phyloP scores from a whole-genome alignment of 768 basidiomycete species.

The Rhizopogon roseolus region DNA sequence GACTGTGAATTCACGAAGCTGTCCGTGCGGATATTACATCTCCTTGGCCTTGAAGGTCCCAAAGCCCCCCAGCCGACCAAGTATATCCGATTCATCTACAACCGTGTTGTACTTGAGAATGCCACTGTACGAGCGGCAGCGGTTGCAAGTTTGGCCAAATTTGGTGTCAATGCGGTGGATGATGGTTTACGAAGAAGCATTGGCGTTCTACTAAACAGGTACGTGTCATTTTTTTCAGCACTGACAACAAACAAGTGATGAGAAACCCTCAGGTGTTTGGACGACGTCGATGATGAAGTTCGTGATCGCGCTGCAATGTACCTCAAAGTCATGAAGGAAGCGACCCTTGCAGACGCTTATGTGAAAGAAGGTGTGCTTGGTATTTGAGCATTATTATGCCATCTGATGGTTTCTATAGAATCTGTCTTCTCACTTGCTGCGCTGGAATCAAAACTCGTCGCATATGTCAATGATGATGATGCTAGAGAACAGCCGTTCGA shows the following conservation, averaged over 20 bases:
- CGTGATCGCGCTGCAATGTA: slow-evolving; percentile 96
- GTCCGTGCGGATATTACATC: slow-evolving; percentile 92
- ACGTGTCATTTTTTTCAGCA: neutral
- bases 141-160: slow-evolving; percentile 92
- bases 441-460: slow-evolving; percentile 87
- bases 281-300: slow-evolving; percentile 98
- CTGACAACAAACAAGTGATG: neutral
- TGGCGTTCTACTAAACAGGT: slow-evolving; percentile 82
- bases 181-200: slow-evolving; percentile 77
- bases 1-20: slow-evolving; percentile 99
- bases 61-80: slow-evolving; percentile 95
- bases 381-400: neutral
- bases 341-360: slow-evolving; percentile 76
- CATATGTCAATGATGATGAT: slow-evolving; percentile 82
- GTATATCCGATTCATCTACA: slow-evolving; percentile 99
- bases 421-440: slow-evolving; percentile 90
- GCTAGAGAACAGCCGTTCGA: slow-evolving; percentile 79
- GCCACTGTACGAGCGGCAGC: slow-evolving; percentile 97
- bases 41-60: slow-evolving; percentile 94
- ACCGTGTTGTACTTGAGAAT: slow-evolving; percentile 97
- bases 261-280: slow-evolving; percentile 64
- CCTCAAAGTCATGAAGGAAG: slow-evolving; percentile 76
- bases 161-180: slow-evolving; percentile 87
- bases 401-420: slow-evolving; percentile 44
- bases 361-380: slow-evolving; percentile 78